A percentile compares a stretch with the other conserved stretches of the same genome.
phyloP scores from a whole-genome alignment of 306 rosid genomes.

The Luffa acutangula region DNA sequence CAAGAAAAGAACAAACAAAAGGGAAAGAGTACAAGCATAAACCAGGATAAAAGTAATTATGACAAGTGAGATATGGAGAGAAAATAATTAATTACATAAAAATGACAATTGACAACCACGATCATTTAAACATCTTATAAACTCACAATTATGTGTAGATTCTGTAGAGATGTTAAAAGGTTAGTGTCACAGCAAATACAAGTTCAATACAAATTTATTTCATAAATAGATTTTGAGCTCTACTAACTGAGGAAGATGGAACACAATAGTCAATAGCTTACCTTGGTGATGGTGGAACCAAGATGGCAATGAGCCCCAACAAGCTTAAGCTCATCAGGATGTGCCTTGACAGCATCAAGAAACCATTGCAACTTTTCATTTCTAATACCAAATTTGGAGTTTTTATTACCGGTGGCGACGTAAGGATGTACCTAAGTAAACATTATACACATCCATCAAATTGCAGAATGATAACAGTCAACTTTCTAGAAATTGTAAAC shows the following conservation, averaged over 20 bases:
- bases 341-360: slow-evolving; percentile 72
- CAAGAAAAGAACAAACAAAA: background rate
- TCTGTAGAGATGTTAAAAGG: background rate
- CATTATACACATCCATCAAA: background rate
- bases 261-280: slow-evolving; percentile 9
- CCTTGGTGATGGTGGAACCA: slow-evolving; percentile 96
- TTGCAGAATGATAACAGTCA: background rate
- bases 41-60: background rate
- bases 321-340: slow-evolving; percentile 74
- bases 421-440: slow-evolving; percentile 69
- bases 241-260: background rate
- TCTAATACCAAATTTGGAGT: slow-evolving; percentile 91
- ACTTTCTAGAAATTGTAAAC: background rate
- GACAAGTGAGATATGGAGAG: background rate
- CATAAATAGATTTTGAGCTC: background rate
- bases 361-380: slow-evolving; percentile 97
- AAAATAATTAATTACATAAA: background rate
- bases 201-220: background rate
- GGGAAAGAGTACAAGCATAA: background rate
- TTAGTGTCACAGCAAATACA: background rate
- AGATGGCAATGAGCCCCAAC: slow-evolving; percentile 98
- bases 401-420: slow-evolving; percentile 94
- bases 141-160: background rate
- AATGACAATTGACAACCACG: background rate
- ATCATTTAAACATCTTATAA: background rate